phyloP scores from a whole-genome alignment of 1,139 yeast genomes.

The Sugiyamaella grinbergsii region DNA sequence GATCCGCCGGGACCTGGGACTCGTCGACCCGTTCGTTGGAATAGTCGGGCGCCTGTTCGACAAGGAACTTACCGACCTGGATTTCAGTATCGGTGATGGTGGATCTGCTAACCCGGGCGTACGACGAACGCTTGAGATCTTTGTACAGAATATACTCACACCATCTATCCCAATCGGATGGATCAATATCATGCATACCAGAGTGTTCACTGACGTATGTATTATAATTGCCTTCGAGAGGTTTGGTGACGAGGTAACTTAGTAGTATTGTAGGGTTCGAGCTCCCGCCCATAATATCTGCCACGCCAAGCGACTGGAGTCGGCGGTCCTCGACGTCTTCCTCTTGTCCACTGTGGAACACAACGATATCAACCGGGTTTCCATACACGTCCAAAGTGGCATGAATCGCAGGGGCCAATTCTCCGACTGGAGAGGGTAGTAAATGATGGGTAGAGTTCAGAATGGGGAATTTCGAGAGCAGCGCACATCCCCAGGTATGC shows the following conservation, averaged over 20 bases:
- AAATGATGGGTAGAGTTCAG: constrained; percentile 85
- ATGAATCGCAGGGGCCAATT: constrained; percentile 95
- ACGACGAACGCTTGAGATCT: constrained; percentile 82
- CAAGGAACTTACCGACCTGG: constrained; percentile 89
- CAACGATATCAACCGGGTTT: constrained; percentile 81
- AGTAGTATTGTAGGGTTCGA: constrained; percentile 77
- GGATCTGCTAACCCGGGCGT: constrained; percentile 90
- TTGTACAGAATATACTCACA: constrained; percentile 93
- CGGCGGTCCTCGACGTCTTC: constrained; percentile 94
- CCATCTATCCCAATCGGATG: constrained; percentile 97
- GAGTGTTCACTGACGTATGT: constrained; percentile 82
- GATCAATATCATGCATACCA: constrained; percentile 91
- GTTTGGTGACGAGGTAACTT: constrained; percentile 87
- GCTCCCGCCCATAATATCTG: constrained; percentile 77
- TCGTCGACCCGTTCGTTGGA: constrained; percentile 59
- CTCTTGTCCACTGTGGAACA: constrained; percentile 97
- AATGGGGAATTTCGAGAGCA: constrained; percentile 92
- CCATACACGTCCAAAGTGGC: constrained; percentile 94
- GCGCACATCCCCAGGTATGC: constrained; percentile 97
- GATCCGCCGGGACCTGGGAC: constrained; percentile 57
- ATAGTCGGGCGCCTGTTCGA: constrained; percentile 53
- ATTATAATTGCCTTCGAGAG: constrained; percentile 85
- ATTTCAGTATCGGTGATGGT: constrained; percentile 96
- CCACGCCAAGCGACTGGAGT: constrained; percentile 75
- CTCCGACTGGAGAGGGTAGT: constrained; percentile 96